Evolutionary conservation across 257 asterid genomes (phyloP).

Genomic region (Solanum tarapatanum): DNA sequence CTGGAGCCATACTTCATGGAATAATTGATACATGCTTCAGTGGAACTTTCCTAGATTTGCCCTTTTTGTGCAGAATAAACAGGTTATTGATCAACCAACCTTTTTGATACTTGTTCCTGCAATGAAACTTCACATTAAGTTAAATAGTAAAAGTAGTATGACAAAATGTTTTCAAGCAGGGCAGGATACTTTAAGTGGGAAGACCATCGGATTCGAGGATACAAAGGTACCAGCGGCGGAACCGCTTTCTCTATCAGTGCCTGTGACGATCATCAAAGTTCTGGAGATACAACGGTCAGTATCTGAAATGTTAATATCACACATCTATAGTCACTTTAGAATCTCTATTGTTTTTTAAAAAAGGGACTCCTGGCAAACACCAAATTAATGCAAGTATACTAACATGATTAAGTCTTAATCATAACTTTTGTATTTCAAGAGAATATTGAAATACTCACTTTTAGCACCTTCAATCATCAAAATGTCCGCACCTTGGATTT

Average conservation of each 20-base stretch:
- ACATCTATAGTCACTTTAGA: not conserved
- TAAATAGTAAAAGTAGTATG: not conserved
- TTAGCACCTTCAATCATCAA: not conserved
- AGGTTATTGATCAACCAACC: conserved; percentile 19
- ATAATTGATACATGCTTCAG: conserved; percentile 72
- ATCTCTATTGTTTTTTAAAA: not conserved
- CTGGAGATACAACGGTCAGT: conserved; percentile 73
- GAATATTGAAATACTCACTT: not conserved
- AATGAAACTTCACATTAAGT: not conserved
- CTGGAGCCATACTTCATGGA: conserved; percentile 66
- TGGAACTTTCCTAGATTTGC: conserved; percentile 70
- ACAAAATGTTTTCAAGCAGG: conserved; percentile 12
- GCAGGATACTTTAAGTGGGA: conserved; percentile 40
- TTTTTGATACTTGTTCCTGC: not conserved
- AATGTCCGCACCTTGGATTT: not conserved
- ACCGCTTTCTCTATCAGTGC: conserved; percentile 63
- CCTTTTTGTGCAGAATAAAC: conserved; percentile 47
- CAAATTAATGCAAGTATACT: not conserved
- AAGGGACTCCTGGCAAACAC: not conserved
- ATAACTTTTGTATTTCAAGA: not conserved
- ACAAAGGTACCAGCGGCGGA: conserved; percentile 68
- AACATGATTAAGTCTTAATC: not conserved
- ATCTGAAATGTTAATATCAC: not conserved
- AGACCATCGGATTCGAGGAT: conserved; percentile 34
- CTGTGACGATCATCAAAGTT: conserved; percentile 73